Base-by-base conservation (phyloP, 805 yeast genomes). In the Ogataea parapolymorpha region DNA sequence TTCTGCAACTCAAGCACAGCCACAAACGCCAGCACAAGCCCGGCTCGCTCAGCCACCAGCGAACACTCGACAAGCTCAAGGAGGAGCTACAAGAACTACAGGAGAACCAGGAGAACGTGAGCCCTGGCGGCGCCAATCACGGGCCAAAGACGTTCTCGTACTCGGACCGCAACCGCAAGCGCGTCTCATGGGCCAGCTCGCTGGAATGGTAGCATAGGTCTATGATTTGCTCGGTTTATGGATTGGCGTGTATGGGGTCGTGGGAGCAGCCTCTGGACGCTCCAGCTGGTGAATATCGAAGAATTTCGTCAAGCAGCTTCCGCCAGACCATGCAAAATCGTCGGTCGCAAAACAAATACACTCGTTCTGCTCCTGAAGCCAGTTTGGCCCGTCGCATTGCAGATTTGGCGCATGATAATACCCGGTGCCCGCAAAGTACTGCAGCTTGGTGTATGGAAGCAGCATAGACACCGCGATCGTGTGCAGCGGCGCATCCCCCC, bases 321-420 rank as follows among this genome's bases (percentile, higher is more conserved):
- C 65, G 4, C 58, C 63, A 47, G 62, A 64, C 79, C 79, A 76
- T 15, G 79, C 70, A 50, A 69, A 71, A 55, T 76, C 81, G 6
- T 67, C 62, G 7, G 60, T 48, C 5, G 74, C 67, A 41, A 72
- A 64, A 60, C 85, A 79, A 22, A 64, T 63, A 63, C 85, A 79
- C 39, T 64, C 66, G 50, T 74, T 72, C 29, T 65, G 66, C 15
- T 59, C 46, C 61, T 81, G 63, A 25, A 68, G 56, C 25, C 68
- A 70, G 30, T 63, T 53, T 38, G 70, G 70, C 23, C 77, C 68
- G n/a, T 82, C 83, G 66, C 85, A 79, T 59, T 77, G 78, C 41
- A 68, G 63, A 63, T 75, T 76, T 2, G 83, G 82, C 17, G 61
- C 68, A 54, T 76, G 82, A 59, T 42, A 74, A 58, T 76, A 76